A percentile compares a stretch with the other conserved stretches of the same genome.
Conservation (phyloP, 106 monocot genomes). For the Xerophyta viscosa region DNA sequence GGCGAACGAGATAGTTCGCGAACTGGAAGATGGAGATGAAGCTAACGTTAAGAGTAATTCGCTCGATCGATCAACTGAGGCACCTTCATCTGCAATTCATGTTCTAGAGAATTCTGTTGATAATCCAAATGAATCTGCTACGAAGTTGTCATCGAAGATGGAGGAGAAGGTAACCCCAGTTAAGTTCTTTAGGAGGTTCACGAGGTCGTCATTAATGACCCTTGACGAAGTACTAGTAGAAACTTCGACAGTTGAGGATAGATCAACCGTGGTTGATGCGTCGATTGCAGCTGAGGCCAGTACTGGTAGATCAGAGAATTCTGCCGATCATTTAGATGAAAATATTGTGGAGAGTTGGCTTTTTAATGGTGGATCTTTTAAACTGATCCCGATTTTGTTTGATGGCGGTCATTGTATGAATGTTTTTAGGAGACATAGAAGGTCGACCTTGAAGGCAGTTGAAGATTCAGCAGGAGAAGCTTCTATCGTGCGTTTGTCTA, state of each 20-base stretch:
- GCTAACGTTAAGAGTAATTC: no score
- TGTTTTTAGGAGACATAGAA: slow-evolving; percentile 23
- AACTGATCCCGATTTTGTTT: not conserved
- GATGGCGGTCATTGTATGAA: no score
- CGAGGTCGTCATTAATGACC: slow-evolving; percentile 2
- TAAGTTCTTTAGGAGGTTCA: slow-evolving; percentile 24
- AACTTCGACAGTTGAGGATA: not conserved
- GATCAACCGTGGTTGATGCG: not conserved
- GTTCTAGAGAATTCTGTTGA: no score
- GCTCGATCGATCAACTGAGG: no score
- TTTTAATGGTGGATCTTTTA: not conserved
- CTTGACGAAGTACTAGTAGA: not conserved
- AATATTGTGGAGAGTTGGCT: not conserved
- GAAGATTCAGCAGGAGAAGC: not conserved
- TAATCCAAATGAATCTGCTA: no score
- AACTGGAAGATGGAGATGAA: not conserved
- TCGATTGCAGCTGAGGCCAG: not conserved
- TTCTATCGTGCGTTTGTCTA: not conserved
- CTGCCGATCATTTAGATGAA: not conserved
- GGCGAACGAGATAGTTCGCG: not conserved
- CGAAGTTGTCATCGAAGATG: not conserved
- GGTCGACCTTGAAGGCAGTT: slow-evolving; percentile 21
- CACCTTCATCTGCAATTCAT: no score
- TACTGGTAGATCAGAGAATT: not conserved
- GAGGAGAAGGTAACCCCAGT: not conserved